Evolutionary conservation across 2,329 filamentous ascomycete species (phyloP).

Genomic region (Colletotrichum gloeosporioides): DNA sequence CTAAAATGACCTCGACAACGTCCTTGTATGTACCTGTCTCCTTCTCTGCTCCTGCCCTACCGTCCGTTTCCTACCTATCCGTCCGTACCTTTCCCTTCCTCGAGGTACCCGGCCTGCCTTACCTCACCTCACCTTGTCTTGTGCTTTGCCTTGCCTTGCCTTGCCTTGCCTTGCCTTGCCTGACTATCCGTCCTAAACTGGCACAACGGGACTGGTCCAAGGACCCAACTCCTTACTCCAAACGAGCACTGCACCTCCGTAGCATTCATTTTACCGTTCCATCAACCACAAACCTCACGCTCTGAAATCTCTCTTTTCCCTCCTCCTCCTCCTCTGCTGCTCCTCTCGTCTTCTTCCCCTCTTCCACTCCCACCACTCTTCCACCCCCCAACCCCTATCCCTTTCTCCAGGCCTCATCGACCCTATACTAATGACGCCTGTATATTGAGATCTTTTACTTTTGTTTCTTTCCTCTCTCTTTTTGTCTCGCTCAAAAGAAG

Average conservation of each 20-base stretch:
- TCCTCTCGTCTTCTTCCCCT: neutral
- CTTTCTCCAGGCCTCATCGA: constrained; percentile 25
- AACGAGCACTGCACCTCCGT: neutral
- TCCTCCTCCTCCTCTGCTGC: neutral
- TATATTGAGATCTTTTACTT: constrained; percentile 24
- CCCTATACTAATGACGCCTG: constrained; percentile 25
- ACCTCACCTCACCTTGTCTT: neutral
- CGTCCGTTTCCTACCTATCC: neutral
- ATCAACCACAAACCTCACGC: constrained; percentile 1
- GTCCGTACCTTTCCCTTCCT: neutral
- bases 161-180: neutral
- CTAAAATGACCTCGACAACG: neutral
- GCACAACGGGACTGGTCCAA: neutral
- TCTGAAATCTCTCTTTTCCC: neutral
- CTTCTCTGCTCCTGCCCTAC: neutral
- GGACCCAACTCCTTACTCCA: neutral
- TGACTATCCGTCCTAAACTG: neutral
- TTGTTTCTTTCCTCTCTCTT: constrained; percentile 20
- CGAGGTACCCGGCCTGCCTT: neutral
- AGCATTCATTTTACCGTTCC: neutral
- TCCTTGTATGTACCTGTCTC: neutral
- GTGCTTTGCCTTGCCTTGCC: neutral
- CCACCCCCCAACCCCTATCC: constrained; percentile 16
- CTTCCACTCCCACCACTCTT: neutral
- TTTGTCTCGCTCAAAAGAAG: constrained; percentile 9